Conservation (phyloP, 768 basidiomycete genomes). For the Panellus pusillus region DNA sequence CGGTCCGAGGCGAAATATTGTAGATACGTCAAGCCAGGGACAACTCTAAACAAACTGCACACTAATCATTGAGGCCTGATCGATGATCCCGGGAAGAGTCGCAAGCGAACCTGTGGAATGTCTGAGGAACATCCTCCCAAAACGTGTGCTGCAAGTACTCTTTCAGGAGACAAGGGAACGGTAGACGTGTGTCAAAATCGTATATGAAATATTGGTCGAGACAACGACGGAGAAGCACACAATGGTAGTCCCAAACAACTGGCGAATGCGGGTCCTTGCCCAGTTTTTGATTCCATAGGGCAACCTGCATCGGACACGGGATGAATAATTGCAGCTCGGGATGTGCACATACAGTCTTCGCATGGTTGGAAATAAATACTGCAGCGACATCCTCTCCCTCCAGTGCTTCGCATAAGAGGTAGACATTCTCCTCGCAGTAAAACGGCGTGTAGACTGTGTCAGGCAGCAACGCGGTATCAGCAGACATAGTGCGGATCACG, state of each 20-base stretch:
- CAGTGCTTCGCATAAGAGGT: slow-evolving; percentile 46
- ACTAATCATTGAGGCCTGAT: neutral
- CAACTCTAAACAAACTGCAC: slow-evolving; percentile 61
- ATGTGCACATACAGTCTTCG: slow-evolving; percentile 47
- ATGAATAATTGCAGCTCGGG: neutral
- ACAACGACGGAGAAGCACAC: slow-evolving; percentile 54
- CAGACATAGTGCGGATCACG: neutral
- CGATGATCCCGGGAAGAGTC: too few relatives aligned
- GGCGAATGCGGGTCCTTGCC: slow-evolving; percentile 33
- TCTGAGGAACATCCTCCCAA: slow-evolving; percentile 30
- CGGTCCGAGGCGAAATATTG: slow-evolving; percentile 71
- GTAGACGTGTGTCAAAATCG: slow-evolving; percentile 61
- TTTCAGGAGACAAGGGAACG: slow-evolving; percentile 51
- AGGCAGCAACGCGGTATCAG: slow-evolving; percentile 33
- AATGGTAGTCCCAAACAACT: slow-evolving; percentile 79
- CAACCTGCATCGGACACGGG: slow-evolving; percentile 43
- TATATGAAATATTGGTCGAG: slow-evolving; percentile 55
- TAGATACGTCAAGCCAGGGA: slow-evolving; percentile 52
- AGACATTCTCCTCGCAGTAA: slow-evolving; percentile 78
- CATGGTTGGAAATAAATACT: slow-evolving; percentile 66
- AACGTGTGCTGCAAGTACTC: slow-evolving; percentile 52
- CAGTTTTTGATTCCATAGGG: slow-evolving; percentile 61
- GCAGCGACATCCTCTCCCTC: slow-evolving; percentile 40
- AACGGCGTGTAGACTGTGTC: slow-evolving; percentile 52
- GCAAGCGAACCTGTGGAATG: slow-evolving; percentile 44